phyloP scores from a whole-genome alignment of 2,329 filamentous ascomycete species.

The Ophidiomyces ophidiicola region DNA sequence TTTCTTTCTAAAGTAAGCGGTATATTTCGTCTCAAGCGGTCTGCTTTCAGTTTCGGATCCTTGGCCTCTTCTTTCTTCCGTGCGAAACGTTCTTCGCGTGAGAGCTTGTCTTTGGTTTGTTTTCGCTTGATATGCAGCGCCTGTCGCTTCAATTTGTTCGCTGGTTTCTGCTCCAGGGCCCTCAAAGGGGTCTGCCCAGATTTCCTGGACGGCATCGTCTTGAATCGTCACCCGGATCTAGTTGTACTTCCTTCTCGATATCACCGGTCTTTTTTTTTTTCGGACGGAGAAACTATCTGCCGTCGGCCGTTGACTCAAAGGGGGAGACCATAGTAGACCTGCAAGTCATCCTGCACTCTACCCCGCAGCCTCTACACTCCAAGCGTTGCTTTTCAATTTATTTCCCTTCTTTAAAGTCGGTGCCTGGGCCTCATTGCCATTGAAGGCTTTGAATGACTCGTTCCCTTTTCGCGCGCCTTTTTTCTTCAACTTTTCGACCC shows the following conservation, averaged over 20 bases:
- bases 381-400: slow-evolving; percentile 12
- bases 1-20: slow-evolving; percentile 75
- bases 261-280: neutral
- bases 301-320: slow-evolving; percentile 5
- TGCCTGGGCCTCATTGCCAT: slow-evolving; percentile 1
- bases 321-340: too few relatives aligned
- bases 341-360: slow-evolving; percentile 8
- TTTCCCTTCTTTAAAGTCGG: neutral
- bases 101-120: slow-evolving; percentile 58
- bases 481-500: slow-evolving; percentile 25
- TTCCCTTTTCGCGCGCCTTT: slow-evolving; percentile 26
- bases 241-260: neutral
- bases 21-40: slow-evolving; percentile 64
- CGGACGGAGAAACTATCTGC: neutral
- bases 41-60: slow-evolving; percentile 61
- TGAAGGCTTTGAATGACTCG: slow-evolving; percentile 29
- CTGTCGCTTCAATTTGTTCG: slow-evolving; percentile 70
- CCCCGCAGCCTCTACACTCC: slow-evolving; percentile 9
- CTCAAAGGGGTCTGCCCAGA: slow-evolving; percentile 35
- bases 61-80: slow-evolving; percentile 76
- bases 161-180: slow-evolving; percentile 43
- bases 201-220: slow-evolving; percentile 40
- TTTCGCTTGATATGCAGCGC: slow-evolving; percentile 70
- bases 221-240: neutral
- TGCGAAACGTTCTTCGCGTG: slow-evolving; percentile 62